Base-by-base conservation (phyloP, 2,329 filamentous ascomycete genomes). In the Sporothrix humicola region DNA sequence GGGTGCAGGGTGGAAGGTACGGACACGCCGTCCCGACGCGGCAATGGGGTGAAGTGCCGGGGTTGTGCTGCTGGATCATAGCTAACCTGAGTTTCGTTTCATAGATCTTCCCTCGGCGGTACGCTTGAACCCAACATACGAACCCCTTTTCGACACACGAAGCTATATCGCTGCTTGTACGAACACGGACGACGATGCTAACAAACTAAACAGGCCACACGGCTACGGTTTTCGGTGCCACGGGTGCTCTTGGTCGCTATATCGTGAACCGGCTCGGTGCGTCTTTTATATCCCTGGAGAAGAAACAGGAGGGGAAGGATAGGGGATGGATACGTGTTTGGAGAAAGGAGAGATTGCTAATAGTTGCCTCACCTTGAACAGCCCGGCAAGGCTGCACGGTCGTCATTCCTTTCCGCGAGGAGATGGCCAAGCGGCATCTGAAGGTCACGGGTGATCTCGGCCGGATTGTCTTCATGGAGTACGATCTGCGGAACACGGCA, bases 371-470 rank as follows among this genome's bases (percentile, higher is more conserved):
- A 20, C 10, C 15, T 50, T 37, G 31, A 37, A 80, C 79, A 97
- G 95, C 96, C 78, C 91, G 93, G 76, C 90, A 94, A 85, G 96
- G 96, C 91, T 97, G 94, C 84, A 97, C 92, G 54, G 96, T 99
- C 56, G 90, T 99, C 74, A 84, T 98, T 74, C 96, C 96, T 69
- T 99, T 90, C 87, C 92, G 96, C 63, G 96, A 99, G 86, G 96
- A 98, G 84, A 98, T 98, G 95, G 87, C 92, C 78, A 98, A 98
- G 88, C 92, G 96, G 78, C 95, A 98, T 85, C 87, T 99, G 80
- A 98, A 98, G 85, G 91, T 97, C 74, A 88, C 94, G n/a, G 96
- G 96, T 84, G 96, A 99, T 83, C 87, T 99, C 75, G 96, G 96
- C 76, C 90, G 93, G 78, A 89, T 99, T 73, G 86, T 92, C 79